Conservation (phyloP, 1,284 basidiomycete species). For the Tausonia pullulans region DNA sequence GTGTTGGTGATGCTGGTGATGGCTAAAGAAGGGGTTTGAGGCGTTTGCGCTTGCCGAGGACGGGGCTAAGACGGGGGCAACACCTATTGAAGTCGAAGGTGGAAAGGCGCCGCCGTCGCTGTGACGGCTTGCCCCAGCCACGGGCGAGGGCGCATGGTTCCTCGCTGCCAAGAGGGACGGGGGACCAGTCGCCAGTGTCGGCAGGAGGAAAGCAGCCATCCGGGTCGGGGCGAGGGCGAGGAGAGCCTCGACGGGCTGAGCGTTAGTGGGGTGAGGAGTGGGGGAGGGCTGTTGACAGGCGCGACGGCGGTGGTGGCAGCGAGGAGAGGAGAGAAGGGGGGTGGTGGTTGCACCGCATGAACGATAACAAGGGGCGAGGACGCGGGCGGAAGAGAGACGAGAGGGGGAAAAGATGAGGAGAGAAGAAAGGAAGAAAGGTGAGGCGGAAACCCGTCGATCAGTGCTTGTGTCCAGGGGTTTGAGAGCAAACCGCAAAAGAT, state of each 20-base stretch:
- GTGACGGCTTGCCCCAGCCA: no score
- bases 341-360: not conserved
- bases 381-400: not conserved
- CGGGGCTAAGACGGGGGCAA: no score
- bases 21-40: not conserved
- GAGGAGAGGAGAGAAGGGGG: not conserved
- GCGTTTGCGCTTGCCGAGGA: no score
- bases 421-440: not conserved
- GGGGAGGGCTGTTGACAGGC: not conserved
- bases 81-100: no score
- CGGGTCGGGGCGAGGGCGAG: not conserved
- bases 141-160: no score
- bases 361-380: not conserved
- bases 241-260: not conserved
- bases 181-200: no score
- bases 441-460: no score
- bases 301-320: not conserved
- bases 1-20: not conserved
- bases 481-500: no score
- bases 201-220: not conserved
- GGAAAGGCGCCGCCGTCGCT: no score
- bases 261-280: not conserved
- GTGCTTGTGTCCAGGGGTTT: no score
- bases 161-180: no score
- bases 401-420: not conserved